Conservation (phyloP, 805 yeast genomes). For the Candida multigemmis region DNA sequence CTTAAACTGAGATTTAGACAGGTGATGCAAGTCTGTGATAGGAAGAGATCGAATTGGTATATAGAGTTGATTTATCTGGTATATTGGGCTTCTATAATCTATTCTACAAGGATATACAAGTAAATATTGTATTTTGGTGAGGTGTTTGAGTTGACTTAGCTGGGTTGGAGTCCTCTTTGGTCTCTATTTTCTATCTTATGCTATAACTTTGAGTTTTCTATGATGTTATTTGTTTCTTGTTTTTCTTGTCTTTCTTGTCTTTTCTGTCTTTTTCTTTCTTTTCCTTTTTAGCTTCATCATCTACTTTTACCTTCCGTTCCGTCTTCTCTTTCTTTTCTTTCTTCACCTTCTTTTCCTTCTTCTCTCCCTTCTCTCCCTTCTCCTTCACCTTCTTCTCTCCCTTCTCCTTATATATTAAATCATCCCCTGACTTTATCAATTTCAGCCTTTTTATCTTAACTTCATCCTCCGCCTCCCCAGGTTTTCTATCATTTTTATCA, state of each 20-base stretch:
- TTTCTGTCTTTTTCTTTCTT: conserved; percentile 6
- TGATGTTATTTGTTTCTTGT: conserved; percentile 1
- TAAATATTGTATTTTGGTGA: not conserved
- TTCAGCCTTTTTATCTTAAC: too few species aligned
- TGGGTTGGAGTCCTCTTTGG: conserved; percentile 1
- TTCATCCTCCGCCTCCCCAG: too few species aligned
- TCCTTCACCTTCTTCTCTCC: conserved; percentile 5
- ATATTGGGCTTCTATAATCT: too few species aligned
- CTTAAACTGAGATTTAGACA: too few species aligned
- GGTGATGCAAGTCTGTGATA: too few species aligned
- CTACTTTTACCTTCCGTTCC: conserved; percentile 6
- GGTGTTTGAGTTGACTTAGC: conserved; percentile 1
- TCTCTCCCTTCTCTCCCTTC: conserved; percentile 5
- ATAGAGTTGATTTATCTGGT: too few species aligned
- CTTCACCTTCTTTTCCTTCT: conserved; percentile 8
- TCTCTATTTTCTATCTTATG: conserved; percentile 1
- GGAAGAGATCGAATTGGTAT: too few species aligned
- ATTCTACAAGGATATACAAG: too few species aligned
- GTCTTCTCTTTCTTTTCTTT: conserved; percentile 4
- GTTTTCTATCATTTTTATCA: conserved; percentile 1
- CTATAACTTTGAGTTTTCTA: not conserved
- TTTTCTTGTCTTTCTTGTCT: conserved; percentile 4
- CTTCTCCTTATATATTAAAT: conserved; percentile 4
- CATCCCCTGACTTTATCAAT: not conserved
- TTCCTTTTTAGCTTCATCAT: conserved; percentile 5